phyloP scores from a whole-genome alignment of 495 filamentous ascomycete genomes.

The Neurospora intermedia region DNA sequence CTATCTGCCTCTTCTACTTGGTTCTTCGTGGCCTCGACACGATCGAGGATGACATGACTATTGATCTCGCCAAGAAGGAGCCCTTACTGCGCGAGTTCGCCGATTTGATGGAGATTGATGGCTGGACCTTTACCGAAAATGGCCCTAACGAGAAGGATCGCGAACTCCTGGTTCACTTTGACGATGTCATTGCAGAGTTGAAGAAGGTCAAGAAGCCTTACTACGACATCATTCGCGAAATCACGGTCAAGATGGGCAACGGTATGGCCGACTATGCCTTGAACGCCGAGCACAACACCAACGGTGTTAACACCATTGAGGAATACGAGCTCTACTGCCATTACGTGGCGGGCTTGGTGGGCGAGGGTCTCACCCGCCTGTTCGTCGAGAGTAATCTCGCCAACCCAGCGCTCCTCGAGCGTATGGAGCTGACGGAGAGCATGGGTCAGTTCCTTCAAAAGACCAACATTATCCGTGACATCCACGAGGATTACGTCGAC shows the following conservation, averaged over 20 bases:
- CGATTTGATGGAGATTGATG: constrained; percentile 63
- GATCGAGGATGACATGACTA: constrained; percentile 96
- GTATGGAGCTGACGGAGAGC: constrained; percentile 72
- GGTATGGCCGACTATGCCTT: constrained; percentile 94
- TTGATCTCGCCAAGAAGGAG: constrained; percentile 70
- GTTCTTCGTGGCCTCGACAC: constrained; percentile 85
- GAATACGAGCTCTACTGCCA: constrained; percentile 96
- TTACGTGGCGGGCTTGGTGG: constrained; percentile 94
- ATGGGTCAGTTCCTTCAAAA: constrained; percentile 98
- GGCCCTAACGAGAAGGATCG: constrained; percentile 91
- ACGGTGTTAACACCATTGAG: constrained; percentile 70
- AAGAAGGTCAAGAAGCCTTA: constrained; percentile 82
- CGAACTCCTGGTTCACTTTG: constrained; percentile 82
- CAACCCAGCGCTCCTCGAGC: constrained; percentile 70
- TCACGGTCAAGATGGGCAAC: constrained; percentile 90
- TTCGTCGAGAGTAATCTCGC: constrained; percentile 85
- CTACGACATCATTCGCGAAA: constrained; percentile 81
- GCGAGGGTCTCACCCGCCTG: constrained; percentile 81
- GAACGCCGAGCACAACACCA: constrained; percentile 65
- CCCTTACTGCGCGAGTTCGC: constrained; percentile 77
- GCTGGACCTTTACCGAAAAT: constrained; percentile 81
- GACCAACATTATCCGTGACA: constrained; percentile 95
- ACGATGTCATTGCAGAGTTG: constrained; percentile 76
- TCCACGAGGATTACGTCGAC: constrained; percentile 82
- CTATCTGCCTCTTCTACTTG: constrained; percentile 89